Evolutionary conservation across 108 stramenopile genomes (phyloP).

Genomic region (Cyclotella cryptica): DNA sequence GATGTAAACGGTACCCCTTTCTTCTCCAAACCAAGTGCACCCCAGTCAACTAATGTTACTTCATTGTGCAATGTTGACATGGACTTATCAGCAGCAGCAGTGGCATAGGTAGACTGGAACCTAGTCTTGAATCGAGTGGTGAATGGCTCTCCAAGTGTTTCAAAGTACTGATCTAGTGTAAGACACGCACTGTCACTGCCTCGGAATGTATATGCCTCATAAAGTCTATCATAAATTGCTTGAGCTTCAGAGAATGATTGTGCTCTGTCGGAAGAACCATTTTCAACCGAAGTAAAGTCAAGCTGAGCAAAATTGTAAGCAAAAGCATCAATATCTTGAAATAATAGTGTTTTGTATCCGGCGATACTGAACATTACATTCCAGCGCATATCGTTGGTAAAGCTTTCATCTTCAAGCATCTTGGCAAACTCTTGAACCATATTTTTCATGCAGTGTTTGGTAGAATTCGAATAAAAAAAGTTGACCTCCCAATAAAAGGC

Average conservation of each 20-base stretch:
- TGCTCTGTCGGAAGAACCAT: not conserved
- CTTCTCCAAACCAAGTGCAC: not conserved
- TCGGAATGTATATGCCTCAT: not conserved
- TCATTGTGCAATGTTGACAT: not conserved
- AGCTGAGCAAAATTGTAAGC: slow-evolving; percentile 1
- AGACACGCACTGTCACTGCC: not conserved
- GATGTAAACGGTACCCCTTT: not conserved
- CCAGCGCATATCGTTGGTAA: slow-evolving; percentile 4
- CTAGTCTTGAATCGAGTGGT: not conserved
- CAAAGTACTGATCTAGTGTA: slow-evolving; percentile 2
- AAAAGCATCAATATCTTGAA: not conserved
- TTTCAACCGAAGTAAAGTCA: not conserved
- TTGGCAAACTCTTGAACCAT: not conserved
- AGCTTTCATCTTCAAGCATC: not conserved
- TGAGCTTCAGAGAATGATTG: not conserved
- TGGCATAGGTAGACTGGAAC: not conserved
- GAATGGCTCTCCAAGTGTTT: not conserved
- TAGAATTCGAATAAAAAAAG: not conserved
- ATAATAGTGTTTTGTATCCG: not conserved
- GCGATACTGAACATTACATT: not conserved
- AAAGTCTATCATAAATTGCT: slow-evolving; percentile 1
- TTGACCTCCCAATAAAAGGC: slow-evolving; percentile 16
- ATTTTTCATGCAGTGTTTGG: too few species aligned
- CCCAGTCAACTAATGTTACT: slow-evolving; percentile 1
- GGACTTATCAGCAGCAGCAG: not conserved